Conservation (phyloP, 2,329 filamentous ascomycete species). For the Lasiodiplodia gonubiensis region DNA sequence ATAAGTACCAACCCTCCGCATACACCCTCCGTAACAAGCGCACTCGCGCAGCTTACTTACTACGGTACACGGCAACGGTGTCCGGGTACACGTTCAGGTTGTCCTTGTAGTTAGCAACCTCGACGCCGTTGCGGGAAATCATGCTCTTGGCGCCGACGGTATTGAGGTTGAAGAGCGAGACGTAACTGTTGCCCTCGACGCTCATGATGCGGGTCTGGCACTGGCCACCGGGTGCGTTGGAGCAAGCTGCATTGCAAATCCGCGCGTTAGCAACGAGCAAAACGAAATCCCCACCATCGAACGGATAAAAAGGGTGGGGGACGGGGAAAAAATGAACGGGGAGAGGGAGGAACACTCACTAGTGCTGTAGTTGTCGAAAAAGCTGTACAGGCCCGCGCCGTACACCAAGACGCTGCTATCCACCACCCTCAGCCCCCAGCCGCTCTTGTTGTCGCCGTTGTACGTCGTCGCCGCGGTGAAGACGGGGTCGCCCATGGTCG, state of each 20-base stretch:
- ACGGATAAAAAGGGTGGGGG: too few species aligned
- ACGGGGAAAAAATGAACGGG: neutral
- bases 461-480: conserved; percentile 56
- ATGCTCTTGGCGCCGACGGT: conserved; percentile 54
- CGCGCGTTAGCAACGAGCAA: conserved; percentile 37
- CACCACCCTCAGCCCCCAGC: conserved; percentile 70
- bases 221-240: conserved; percentile 39
- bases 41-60: too few species aligned
- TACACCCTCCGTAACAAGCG: too few species aligned
- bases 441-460: conserved; percentile 47
- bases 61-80: conserved; percentile 31
- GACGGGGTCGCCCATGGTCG: conserved; percentile 68
- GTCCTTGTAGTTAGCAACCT: conserved; percentile 52
- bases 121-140: conserved; percentile 52
- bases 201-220: conserved; percentile 59
- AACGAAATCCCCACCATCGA: neutral
- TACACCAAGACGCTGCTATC: conserved; percentile 64
- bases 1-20: too few species aligned
- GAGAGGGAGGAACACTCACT: conserved; percentile 4
- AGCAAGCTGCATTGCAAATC: conserved; percentile 43
- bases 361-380: conserved; percentile 68
- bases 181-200: conserved; percentile 49
- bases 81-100: conserved; percentile 54
- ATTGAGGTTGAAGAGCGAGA: conserved; percentile 56
- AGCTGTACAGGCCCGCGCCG: conserved; percentile 70